Percentiles rank a stretch among this genome's conserved stretches.
These are phyloP conservation scores for Nicotiana rustica DNA, from an alignment of 305 asterid species.

Conservation along the genomic window DNA sequence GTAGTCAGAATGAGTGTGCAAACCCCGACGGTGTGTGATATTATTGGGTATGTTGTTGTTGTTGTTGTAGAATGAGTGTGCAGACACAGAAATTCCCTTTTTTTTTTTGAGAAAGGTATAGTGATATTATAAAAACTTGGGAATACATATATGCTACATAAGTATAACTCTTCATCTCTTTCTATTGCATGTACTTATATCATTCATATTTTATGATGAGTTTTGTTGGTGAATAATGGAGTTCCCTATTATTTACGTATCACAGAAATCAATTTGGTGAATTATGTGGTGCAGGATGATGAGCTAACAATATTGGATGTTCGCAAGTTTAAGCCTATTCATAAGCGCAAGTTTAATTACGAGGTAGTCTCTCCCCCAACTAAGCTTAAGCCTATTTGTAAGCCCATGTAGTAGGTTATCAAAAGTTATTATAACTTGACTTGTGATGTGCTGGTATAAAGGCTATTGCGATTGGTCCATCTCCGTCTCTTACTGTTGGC, in stretches of 20 bases:
- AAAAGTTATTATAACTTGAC: neutral
- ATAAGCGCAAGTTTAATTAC: slow-evolving; percentile 93
- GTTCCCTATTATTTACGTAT: slow-evolving; percentile 4
- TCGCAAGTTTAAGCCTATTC: slow-evolving; percentile 93
- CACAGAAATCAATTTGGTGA: neutral
- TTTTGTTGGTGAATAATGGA: neutral
- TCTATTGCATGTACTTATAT: slow-evolving; percentile 2
- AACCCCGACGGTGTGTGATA: too few species aligned
- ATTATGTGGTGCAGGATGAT: slow-evolving; percentile 74
- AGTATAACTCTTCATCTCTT: neutral
- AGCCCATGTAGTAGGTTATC: neutral
- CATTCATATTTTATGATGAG: neutral
- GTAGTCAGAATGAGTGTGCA: slow-evolving; percentile 6
- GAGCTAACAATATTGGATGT: slow-evolving; percentile 95
- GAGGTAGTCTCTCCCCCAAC: slow-evolving; percentile 63
- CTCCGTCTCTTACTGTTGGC: slow-evolving; percentile 14
- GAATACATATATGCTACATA: too few species aligned
- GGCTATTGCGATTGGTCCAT: neutral
- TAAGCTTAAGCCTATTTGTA: slow-evolving; percentile 1
- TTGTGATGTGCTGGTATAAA: slow-evolving; percentile 18
- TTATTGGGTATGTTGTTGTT: too few species aligned
- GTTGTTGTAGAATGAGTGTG: neutral
- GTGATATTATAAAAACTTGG: too few species aligned
- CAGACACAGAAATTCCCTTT: neutral
- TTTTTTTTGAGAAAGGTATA: too few species aligned